Evolutionary conservation across 768 basidiomycete species (phyloP), one percentile per base, ranked within the genome.

Genomic region (Lactifluus hygrophoroides): DNA sequence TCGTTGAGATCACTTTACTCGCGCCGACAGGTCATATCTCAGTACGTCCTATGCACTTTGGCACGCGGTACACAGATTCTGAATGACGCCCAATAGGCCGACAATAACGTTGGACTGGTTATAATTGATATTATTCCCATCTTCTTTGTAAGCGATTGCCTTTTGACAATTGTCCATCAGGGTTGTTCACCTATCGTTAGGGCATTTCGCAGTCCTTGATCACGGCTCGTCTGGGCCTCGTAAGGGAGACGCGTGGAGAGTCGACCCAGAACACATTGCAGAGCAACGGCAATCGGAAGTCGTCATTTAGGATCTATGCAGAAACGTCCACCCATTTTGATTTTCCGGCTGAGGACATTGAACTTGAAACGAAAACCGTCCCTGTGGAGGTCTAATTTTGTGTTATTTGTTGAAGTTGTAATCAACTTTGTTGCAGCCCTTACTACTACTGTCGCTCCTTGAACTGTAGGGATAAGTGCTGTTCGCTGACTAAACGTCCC

Each of bases 141-240:
- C 23, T 59, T 59, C 46, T 59, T 59, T n/a, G 58, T 54, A 59
- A 49, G 58, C 27, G 19, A 28, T 14, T 27, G 5, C 32, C 11
- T 5, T 37, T 14, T 10, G 13, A 17, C 21, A 1, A n/a, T 7
- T 3, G 8, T 7, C 25, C 28, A 42, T 2, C 23, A 9, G 30
- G 21, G 8, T n/a, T 27, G 38, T 35, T 27, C 17, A 46, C 27
- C 35, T 9, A 2, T 13, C 21, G 21, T 49, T 47, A 68, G 67
- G 67, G 65, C 6, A 65, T 68, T 28, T 68, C 67, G 7, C 67
- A 68, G 45, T 57, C 62, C 45, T 61, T 68, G 45, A 66, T 67
- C 54, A 66, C 64, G 28, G 64, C 62, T 16, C 66, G 62, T 35
- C 56, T 67, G 45, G 66, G 64, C 14, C 60, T 68, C 21, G 10